Percentiles rank a stretch among this genome's conserved stretches.
Conservation (phyloP, 139 green algal genomes). For the Penium margaritaceum region DNA sequence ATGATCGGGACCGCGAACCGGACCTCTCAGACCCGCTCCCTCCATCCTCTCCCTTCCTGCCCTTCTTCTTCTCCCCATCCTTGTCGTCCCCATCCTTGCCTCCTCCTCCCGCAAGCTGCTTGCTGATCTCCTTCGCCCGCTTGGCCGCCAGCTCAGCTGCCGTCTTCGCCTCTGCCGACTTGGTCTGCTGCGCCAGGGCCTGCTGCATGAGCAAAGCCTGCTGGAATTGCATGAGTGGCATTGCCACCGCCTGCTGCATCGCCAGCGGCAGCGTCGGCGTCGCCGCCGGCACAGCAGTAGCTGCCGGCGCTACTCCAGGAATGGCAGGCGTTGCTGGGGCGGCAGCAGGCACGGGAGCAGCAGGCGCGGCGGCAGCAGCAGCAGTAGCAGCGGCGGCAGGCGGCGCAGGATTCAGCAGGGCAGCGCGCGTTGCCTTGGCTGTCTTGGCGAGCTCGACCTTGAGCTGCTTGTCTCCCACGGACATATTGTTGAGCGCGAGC, state of each 20-base stretch:
- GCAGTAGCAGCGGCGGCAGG: constrained; percentile 3
- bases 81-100: constrained; percentile 9
- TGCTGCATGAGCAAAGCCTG: constrained; percentile 55
- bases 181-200: constrained; percentile 49
- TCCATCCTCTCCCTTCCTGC: constrained; percentile 24
- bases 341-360: not conserved
- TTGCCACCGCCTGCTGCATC: constrained; percentile 50
- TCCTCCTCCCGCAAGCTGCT: constrained; percentile 23
- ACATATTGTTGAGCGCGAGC: constrained; percentile 50
- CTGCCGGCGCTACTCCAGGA: not conserved
- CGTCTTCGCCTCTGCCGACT: constrained; percentile 42
- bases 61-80: constrained; percentile 14
- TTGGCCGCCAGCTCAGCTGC: constrained; percentile 52
- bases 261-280: constrained; percentile 8
- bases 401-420: too few species aligned
- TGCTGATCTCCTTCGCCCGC: constrained; percentile 48
- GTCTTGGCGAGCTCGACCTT: constrained; percentile 42
- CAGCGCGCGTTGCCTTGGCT: constrained; percentile 18
- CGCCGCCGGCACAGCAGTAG: not conserved
- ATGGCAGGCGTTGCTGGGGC: not conserved
- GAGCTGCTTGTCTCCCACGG: constrained; percentile 44
- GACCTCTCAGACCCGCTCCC: constrained; percentile 9
- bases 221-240: constrained; percentile 57
- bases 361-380: not conserved
- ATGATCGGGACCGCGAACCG: constrained; percentile 3